phyloP scores from a whole-genome alignment of 2,329 filamentous ascomycete genomes.

The Ophiosphaerella korrae region DNA sequence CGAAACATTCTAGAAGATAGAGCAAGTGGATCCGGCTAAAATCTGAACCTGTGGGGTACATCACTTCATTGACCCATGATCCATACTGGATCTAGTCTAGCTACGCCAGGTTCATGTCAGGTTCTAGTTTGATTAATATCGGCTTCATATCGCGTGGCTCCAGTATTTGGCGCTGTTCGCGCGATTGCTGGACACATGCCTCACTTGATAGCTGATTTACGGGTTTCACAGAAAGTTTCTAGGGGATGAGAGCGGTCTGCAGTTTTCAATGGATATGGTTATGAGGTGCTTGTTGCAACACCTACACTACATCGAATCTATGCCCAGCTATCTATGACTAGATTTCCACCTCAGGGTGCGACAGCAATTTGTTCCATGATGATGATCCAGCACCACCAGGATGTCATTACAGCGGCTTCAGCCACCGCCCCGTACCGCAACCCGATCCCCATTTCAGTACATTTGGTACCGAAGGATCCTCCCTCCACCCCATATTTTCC shows the following conservation, averaged over 20 bases:
- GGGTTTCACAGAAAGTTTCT: too few relatives aligned
- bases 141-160: constrained; percentile 4
- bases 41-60: constrained; percentile 12
- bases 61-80: constrained; percentile 2
- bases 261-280: background rate
- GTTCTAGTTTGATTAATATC: constrained; percentile 9
- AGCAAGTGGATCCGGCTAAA: constrained; percentile 8
- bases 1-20: constrained; percentile 13
- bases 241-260: too few relatives aligned
- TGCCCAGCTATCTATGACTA: background rate
- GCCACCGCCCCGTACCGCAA: constrained; percentile 15
- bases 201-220: too few relatives aligned
- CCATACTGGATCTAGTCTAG: constrained; percentile 1
- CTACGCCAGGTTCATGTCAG: background rate
- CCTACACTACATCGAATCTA: too few relatives aligned
- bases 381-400: background rate
- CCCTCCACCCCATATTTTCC: background rate
- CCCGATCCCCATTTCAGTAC: background rate
- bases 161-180: constrained; percentile 2
- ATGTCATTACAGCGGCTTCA: constrained; percentile 3
- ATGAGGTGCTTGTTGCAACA: too few relatives aligned
- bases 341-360: background rate
- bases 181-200: background rate
- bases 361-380: background rate
- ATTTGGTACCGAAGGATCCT: background rate